Percentiles rank a stretch among this genome's conserved stretches.
phyloP scores from a whole-genome alignment of 208 protist genomes.

The Phytomonas sp. region DNA sequence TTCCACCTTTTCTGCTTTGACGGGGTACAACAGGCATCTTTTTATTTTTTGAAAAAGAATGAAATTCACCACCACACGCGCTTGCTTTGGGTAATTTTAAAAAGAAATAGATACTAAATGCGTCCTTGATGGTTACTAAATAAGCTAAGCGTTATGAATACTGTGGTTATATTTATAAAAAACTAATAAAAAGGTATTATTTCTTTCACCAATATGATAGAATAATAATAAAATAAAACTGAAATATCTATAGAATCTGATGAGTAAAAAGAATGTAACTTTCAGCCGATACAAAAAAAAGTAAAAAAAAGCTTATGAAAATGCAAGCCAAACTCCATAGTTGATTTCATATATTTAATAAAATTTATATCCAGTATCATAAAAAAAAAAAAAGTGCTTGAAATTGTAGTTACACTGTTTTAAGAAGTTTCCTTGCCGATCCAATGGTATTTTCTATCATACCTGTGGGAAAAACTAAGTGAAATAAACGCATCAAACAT shows the following conservation, averaged over 20 bases:
- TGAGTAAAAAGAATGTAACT: not conserved
- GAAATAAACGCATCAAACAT: not conserved
- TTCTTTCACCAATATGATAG: not conserved
- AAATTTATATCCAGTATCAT: not conserved
- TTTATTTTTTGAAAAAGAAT: not conserved
- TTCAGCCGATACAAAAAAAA: not conserved
- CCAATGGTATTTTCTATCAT: not conserved
- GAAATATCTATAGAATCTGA: not conserved
- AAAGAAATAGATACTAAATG: constrained; percentile 5
- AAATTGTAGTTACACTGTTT: not conserved
- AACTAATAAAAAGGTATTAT: constrained; percentile 2
- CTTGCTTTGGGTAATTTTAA: constrained; percentile 4
- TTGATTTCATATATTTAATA: not conserved
- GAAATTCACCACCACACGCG: not conserved
- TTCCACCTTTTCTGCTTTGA: constrained; percentile 81
- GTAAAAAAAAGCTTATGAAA: not conserved
- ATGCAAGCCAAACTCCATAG: not conserved
- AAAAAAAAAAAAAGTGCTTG: not conserved
- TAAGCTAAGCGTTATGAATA: constrained; percentile 3
- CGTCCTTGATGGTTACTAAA: constrained; percentile 1
- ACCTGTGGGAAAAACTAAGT: not conserved
- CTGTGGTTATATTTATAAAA: not conserved
- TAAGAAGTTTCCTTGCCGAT: not conserved
- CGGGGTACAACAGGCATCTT: constrained; percentile 70
- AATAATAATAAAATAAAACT: not conserved